Conservation (phyloP, 1,139 yeast genomes). For the Debaryomyces udenii region DNA sequence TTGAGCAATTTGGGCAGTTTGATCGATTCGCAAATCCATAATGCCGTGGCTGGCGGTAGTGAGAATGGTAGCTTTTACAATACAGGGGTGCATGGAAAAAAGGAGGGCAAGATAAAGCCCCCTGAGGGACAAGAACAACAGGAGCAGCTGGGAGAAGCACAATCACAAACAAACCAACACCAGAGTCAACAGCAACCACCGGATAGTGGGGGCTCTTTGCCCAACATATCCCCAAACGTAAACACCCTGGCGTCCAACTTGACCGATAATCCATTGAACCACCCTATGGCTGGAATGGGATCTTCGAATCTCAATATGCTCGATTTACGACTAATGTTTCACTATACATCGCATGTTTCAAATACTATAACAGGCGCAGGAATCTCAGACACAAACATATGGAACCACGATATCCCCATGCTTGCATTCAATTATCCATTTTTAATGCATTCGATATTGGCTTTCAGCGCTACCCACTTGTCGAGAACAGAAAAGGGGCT, state of each 20-base stretch:
- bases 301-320: constrained; percentile 59
- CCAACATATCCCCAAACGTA: constrained; percentile 35
- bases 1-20: constrained; percentile 39
- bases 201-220: constrained; percentile 19
- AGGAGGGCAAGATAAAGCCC: no score
- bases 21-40: constrained; percentile 25
- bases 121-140: background rate
- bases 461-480: constrained; percentile 90
- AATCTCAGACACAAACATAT: constrained; percentile 80
- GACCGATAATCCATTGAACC: constrained; percentile 13
- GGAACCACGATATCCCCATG: constrained; percentile 87
- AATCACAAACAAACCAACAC: constrained; percentile 17
- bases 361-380: constrained; percentile 90
- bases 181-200: constrained; percentile 18
- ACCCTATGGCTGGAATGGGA: constrained; percentile 20
- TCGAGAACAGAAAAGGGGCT: constrained; percentile 75
- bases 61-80: constrained; percentile 18
- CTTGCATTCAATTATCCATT: constrained; percentile 88
- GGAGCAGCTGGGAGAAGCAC: constrained; percentile 1
- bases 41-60: constrained; percentile 16
- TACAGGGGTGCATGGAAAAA: constrained; percentile 4
- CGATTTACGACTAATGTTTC: constrained; percentile 82
- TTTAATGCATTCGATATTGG: constrained; percentile 86
- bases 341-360: constrained; percentile 83
- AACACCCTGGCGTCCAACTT: constrained; percentile 17